Evolutionary conservation across 140 eudicot genomes (phyloP).

Genomic region (Cichorium intybus): DNA sequence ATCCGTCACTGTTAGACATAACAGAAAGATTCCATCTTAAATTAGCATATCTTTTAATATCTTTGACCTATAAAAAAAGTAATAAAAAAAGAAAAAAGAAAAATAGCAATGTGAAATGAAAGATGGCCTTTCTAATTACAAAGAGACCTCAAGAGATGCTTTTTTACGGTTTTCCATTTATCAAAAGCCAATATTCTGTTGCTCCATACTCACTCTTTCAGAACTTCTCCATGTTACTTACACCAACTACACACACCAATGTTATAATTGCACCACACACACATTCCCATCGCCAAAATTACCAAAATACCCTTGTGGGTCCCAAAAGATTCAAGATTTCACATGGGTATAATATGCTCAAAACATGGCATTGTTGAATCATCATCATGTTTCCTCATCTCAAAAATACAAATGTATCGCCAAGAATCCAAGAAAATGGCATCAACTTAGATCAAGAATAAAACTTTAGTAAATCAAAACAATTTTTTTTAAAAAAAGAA

Average conservation of each 20-base stretch:
- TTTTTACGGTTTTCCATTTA: constrained; percentile 24
- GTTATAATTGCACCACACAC: constrained; percentile 18
- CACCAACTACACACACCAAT: constrained; percentile 17
- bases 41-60: neutral
- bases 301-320: constrained; percentile 26
- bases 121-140: constrained; percentile 23
- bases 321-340: constrained; percentile 30
- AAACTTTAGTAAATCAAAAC: constrained; percentile 9
- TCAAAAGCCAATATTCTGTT: constrained; percentile 33
- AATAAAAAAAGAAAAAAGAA: neutral
- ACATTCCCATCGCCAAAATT: constrained; percentile 2
- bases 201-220: constrained; percentile 29
- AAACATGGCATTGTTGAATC: constrained; percentile 30
- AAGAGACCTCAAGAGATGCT: constrained; percentile 22
- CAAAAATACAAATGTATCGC: constrained; percentile 28
- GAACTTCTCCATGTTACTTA: constrained; percentile 30
- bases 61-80: constrained; percentile 12
- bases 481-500: constrained; percentile 10
- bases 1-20: neutral
- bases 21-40: neutral
- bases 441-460: constrained; percentile 29
- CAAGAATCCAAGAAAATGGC: constrained; percentile 28
- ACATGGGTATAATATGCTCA: constrained; percentile 18
- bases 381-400: constrained; percentile 31
- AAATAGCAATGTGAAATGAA: neutral